phyloP scores from a whole-genome alignment of 2,329 filamentous ascomycete genomes.

The Sarocladium oryzae region DNA sequence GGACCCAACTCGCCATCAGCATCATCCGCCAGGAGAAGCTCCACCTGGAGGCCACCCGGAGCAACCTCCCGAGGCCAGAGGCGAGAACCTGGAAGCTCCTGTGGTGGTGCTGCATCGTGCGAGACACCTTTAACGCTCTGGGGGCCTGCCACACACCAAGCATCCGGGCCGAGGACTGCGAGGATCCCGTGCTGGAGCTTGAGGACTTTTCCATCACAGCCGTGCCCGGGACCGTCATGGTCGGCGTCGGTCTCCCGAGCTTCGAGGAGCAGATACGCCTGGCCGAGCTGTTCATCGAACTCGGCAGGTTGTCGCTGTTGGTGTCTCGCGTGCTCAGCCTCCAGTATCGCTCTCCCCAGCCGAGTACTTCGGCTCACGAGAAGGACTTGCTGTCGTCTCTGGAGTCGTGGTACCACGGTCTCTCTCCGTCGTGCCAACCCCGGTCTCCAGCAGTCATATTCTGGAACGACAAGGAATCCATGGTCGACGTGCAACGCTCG shows the following conservation, averaged over 20 bases:
- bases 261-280: neutral
- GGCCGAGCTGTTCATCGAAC: slow-evolving; percentile 2
- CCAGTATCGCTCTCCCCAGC: neutral
- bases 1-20: neutral
- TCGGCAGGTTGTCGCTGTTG: neutral
- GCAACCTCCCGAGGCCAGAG: neutral
- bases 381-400: neutral
- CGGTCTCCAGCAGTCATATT: neutral
- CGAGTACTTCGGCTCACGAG: neutral
- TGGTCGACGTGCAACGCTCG: neutral
- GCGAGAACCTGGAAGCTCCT: neutral
- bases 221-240: neutral
- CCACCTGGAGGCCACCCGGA: neutral
- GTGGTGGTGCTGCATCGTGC: slow-evolving; percentile 6
- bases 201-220: neutral
- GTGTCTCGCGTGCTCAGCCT: neutral
- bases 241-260: neutral
- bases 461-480: neutral
- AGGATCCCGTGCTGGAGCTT: neutral
- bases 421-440: neutral
- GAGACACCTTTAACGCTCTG: neutral
- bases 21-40: neutral
- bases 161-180: neutral
- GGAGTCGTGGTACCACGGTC: neutral
- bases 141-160: neutral